Conservation (phyloP, 148 eudicot genomes). For the Fagopyrum tataricum region DNA sequence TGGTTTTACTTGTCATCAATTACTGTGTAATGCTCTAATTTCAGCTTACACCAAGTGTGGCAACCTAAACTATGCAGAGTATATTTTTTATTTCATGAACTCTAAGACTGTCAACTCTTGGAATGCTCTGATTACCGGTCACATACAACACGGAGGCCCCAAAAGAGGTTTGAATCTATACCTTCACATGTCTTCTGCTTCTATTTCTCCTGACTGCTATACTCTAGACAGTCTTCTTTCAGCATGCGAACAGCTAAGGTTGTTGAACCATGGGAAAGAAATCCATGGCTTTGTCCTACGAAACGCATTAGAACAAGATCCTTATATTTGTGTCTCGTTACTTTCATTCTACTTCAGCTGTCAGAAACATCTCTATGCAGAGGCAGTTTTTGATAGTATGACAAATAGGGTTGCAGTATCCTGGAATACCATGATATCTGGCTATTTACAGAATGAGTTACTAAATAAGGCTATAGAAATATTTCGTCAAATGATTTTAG, state of each 20-base stretch:
- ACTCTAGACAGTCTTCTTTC: conserved; percentile 42
- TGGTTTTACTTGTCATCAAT: conserved; percentile 33
- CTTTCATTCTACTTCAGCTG: conserved; percentile 51
- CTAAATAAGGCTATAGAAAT: conserved; percentile 38
- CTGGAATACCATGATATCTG: conserved; percentile 68
- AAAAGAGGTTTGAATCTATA: conserved; percentile 34
- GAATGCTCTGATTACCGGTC: conserved; percentile 53
- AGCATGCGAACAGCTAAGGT: conserved; percentile 36
- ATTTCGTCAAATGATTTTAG: conserved; percentile 31
- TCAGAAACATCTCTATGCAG: conserved; percentile 27
- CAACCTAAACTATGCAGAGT: conserved; percentile 18
- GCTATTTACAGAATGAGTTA: conserved; percentile 38
- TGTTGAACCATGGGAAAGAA: conserved; percentile 33
- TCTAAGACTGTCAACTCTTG: conserved; percentile 40
- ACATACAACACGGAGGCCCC: conserved; percentile 51
- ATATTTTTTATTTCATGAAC: conserved; percentile 11
- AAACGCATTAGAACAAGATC: conserved; percentile 36
- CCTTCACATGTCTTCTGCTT: conserved; percentile 32
- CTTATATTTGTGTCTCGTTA: conserved; percentile 37
- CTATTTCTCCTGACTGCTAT: conserved; percentile 40
- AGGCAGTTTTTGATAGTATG: conserved; percentile 34
- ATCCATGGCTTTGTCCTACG: conserved; percentile 56
- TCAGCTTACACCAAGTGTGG: conserved; percentile 42
- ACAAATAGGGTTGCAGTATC: conserved; percentile 30
- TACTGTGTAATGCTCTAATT: conserved; percentile 47